Percentiles rank a stretch among this genome's conserved stretches.
Conservation (phyloP, 805 yeast genomes). For the Starmerella bacillaris region DNA sequence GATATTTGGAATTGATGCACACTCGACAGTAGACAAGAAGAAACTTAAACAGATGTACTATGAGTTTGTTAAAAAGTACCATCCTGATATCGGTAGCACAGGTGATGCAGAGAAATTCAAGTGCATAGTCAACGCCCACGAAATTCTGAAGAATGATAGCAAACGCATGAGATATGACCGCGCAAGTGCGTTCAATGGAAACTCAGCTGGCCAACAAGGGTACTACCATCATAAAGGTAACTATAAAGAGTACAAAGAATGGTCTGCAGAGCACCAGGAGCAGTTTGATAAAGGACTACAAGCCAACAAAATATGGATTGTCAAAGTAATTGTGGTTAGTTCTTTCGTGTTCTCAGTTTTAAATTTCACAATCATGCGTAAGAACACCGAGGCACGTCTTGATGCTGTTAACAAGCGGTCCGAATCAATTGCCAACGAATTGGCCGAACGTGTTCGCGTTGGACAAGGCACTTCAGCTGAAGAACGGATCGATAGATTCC, state of each 20-base stretch:
- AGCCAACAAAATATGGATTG: constrained; percentile 27
- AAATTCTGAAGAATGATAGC: constrained; percentile 31
- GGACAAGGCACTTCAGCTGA: neutral
- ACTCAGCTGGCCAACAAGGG: neutral
- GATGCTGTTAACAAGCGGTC: constrained; percentile 13
- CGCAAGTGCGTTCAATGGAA: neutral
- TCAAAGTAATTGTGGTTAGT: constrained; percentile 27
- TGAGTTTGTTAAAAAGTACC: constrained; percentile 54
- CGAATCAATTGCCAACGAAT: constrained; percentile 22
- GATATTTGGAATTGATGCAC: constrained; percentile 32
- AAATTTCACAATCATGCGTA: constrained; percentile 24
- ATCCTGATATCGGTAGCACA: constrained; percentile 41
- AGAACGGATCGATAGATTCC: too few species aligned
- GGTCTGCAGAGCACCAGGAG: constrained; percentile 21
- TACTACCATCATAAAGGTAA: constrained; percentile 2
- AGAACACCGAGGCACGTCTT: constrained; percentile 13
- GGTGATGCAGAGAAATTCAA: constrained; percentile 34
- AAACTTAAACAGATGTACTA: constrained; percentile 35
- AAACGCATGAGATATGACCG: constrained; percentile 20
- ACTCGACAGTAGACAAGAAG: constrained; percentile 23
- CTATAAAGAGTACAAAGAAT: constrained; percentile 4
- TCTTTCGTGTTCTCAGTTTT: constrained; percentile 26
- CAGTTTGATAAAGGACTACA: constrained; percentile 26
- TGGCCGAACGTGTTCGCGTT: constrained; percentile 24
- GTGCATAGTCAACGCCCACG: constrained; percentile 39